Conservation (phyloP, 306 rosid genomes). For the Quercus parvula region DNA sequence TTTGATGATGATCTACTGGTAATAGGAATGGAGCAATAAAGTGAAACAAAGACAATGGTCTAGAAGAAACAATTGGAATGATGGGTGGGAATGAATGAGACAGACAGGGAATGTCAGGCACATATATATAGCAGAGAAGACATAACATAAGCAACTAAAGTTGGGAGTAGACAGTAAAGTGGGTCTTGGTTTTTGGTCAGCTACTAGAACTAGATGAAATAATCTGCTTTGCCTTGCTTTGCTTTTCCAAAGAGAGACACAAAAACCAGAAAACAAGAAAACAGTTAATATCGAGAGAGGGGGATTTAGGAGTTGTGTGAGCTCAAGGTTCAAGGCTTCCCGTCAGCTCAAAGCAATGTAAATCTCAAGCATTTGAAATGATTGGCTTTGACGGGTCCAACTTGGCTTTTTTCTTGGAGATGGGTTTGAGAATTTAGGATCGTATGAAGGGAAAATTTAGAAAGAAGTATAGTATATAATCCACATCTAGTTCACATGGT, state of each 20-base stretch:
- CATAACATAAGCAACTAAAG: neutral
- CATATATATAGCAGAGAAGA: neutral
- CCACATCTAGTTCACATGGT: neutral
- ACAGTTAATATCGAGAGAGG: conserved; percentile 11
- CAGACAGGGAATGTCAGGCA: conserved; percentile 9
- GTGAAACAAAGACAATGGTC: neutral
- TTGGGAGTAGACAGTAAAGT: conserved; percentile 11
- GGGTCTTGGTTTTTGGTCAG: conserved; percentile 14
- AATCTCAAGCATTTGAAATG: conserved; percentile 46
- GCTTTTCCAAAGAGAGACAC: conserved; percentile 3
- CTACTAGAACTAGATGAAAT: neutral
- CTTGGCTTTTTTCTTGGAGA: conserved; percentile 24
- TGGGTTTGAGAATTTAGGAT: neutral
- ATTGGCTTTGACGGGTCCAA: conserved; percentile 83
- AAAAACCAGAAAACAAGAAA: conserved; percentile 5
- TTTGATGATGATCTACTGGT: neutral
- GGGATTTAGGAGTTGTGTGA: conserved; percentile 26
- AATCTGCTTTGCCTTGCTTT: conserved; percentile 12
- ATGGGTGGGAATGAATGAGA: neutral
- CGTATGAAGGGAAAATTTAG: neutral
- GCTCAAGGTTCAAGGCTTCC: conserved; percentile 43
- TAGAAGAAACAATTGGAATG: neutral
- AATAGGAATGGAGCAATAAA: neutral
- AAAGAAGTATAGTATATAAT: neutral
- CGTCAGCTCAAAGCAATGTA: conserved; percentile 45